phyloP scores from a whole-genome alignment of 2,329 filamentous ascomycete species.

The Fusarium secorum region DNA sequence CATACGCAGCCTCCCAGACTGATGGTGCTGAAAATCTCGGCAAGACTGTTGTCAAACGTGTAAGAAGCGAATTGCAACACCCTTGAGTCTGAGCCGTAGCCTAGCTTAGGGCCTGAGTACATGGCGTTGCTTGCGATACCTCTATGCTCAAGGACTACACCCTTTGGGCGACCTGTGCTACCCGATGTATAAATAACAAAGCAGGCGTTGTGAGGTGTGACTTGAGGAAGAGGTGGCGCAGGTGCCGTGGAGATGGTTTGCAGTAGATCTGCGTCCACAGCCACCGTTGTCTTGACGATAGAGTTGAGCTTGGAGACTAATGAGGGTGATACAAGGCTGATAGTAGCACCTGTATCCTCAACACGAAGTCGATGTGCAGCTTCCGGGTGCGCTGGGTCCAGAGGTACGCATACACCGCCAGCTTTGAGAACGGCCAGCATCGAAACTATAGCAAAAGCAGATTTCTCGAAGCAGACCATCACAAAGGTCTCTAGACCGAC shows the following conservation, averaged over 20 bases:
- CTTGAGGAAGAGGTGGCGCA: neutral
- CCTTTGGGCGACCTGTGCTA: conserved; percentile 24
- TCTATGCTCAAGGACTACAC: conserved; percentile 27
- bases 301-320: neutral
- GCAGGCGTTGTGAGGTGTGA: conserved; percentile 15
- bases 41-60: conserved; percentile 31
- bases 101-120: conserved; percentile 17
- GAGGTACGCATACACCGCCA: conserved; percentile 21
- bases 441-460: conserved; percentile 13
- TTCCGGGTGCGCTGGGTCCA: conserved; percentile 34
- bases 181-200: conserved; percentile 37
- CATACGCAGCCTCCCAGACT: conserved; percentile 22
- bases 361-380: conserved; percentile 16
- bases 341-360: conserved; percentile 16
- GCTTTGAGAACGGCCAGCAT: conserved; percentile 33
- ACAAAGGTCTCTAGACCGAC: conserved; percentile 5
- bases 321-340: conserved; percentile 23
- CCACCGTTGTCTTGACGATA: conserved; percentile 2
- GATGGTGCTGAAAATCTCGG: conserved; percentile 25
- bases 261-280: conserved; percentile 14
- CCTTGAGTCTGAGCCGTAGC: conserved; percentile 11
- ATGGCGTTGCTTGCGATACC: conserved; percentile 18
- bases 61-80: conserved; percentile 34
- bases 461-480: conserved; percentile 32
- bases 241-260: neutral